Evolutionary conservation across 1,284 basidiomycete genomes (phyloP).

Genomic region (Marasmius tenuissimus): DNA sequence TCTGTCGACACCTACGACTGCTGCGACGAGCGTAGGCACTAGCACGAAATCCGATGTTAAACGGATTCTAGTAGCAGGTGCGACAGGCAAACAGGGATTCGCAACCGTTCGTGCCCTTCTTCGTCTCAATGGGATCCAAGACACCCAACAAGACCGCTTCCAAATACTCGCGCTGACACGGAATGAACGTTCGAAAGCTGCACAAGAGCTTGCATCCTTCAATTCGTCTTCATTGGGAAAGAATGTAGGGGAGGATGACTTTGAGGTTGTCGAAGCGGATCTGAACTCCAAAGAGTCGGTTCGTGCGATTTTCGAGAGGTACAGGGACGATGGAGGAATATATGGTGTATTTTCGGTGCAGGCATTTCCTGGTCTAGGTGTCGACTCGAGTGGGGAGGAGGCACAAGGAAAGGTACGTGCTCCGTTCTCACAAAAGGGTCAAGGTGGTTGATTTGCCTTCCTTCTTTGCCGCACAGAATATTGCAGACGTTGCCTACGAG

Average conservation of each 20-base stretch:
- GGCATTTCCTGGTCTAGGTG: slow-evolving; percentile 41
- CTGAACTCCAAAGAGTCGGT: slow-evolving; percentile 30
- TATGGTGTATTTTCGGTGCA: slow-evolving; percentile 41
- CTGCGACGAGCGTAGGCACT: too few relatives aligned
- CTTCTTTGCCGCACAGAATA: background rate
- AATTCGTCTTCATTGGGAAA: slow-evolving; percentile 26
- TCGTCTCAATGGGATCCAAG: background rate
- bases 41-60: background rate
- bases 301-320: slow-evolving; percentile 31
- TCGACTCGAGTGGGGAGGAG: slow-evolving; percentile 36
- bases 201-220: slow-evolving; percentile 26
- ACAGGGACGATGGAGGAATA: slow-evolving; percentile 25
- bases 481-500: slow-evolving; percentile 33
- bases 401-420: slow-evolving; percentile 38
- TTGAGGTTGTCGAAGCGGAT: slow-evolving; percentile 25
- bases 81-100: slow-evolving; percentile 6
- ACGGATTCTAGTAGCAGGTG: slow-evolving; percentile 6
- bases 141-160: slow-evolving; percentile 19
- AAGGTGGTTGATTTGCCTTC: background rate
- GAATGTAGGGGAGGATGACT: background rate
- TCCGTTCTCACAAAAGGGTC: slow-evolving; percentile 12
- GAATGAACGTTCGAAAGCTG: slow-evolving; percentile 28
- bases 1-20: too few relatives aligned
- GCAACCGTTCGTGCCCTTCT: background rate
- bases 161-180: slow-evolving; percentile 41